Percentiles rank a stretch among this genome's conserved stretches.
phyloP scores from a whole-genome alignment of 2,329 filamentous ascomycete genomes.

The Zasmidium cellare region DNA sequence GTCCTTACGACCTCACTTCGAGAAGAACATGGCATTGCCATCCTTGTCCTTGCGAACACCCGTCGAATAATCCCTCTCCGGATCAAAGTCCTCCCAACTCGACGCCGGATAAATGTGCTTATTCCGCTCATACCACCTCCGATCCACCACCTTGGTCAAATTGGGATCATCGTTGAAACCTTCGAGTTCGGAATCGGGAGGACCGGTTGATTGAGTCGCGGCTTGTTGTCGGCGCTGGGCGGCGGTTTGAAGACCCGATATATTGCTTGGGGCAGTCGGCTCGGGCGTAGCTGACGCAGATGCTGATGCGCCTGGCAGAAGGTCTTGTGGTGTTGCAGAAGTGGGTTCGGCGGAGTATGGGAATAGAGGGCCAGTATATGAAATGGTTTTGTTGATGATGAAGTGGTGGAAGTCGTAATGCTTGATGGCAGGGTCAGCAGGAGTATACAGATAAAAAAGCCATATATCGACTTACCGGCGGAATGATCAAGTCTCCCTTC shows the following conservation, averaged over 20 bases:
- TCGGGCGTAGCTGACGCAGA: constrained; percentile 9
- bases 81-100: constrained; percentile 92
- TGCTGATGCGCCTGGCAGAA: constrained; percentile 21
- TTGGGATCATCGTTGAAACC: constrained; percentile 75
- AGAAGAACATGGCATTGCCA: constrained; percentile 83
- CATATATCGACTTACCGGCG: constrained; percentile 74
- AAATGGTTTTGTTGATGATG: constrained; percentile 80
- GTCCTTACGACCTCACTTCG: constrained; percentile 4
- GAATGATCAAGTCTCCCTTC: constrained; percentile 84
- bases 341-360: constrained; percentile 63
- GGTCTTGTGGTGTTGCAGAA: constrained; percentile 39
- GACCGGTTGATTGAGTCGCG: constrained; percentile 30
- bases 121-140: constrained; percentile 94
- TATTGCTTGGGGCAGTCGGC: not conserved
- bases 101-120: constrained; percentile 98
- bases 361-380: constrained; percentile 76
- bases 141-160: constrained; percentile 90
- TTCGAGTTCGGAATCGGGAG: constrained; percentile 61
- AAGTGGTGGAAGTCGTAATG: constrained; percentile 99
- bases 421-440: constrained; percentile 47
- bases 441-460: not conserved
- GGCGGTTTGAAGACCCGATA: constrained; percentile 24
- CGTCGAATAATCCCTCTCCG: constrained; percentile 78
- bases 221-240: constrained; percentile 24
- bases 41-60: constrained; percentile 79